A percentile compares a stretch with the other conserved stretches of the same genome.
Evolutionary conservation across 306 rosid genomes (phyloP).

Genomic region (Astragalus glycyphyllos): DNA sequence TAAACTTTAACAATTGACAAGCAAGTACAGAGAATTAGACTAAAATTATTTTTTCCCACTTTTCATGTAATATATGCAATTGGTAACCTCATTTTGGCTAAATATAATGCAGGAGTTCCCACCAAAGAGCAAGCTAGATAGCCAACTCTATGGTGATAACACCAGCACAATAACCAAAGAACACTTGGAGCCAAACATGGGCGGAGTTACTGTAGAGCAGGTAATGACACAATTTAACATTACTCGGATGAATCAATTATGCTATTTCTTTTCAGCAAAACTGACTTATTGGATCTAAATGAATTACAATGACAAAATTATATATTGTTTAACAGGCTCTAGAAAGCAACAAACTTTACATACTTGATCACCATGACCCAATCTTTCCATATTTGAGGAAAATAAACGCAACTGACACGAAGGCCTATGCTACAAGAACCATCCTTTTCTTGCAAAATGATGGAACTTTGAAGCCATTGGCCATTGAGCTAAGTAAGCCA

Average conservation of each 20-base stretch:
- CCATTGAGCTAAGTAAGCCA: conserved; percentile 68
- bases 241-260: neutral
- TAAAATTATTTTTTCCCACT: neutral
- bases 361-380: conserved; percentile 73
- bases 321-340: conserved; percentile 57
- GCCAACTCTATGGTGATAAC: conserved; percentile 57
- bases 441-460: conserved; percentile 63
- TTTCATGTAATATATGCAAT: neutral
- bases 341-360: conserved; percentile 55
- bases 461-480: conserved; percentile 83
- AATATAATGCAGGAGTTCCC: conserved; percentile 62
- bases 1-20: neutral
- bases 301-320: neutral
- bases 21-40: neutral
- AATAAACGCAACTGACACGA: conserved; percentile 52
- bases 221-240: conserved; percentile 28
- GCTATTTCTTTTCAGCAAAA: neutral
- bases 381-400: conserved; percentile 62
- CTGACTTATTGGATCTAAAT: neutral
- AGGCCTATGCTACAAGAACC: conserved; percentile 69
- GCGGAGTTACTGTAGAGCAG: conserved; percentile 54
- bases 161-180: conserved; percentile 56
- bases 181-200: conserved; percentile 47
- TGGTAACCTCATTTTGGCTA: neutral
- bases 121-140: conserved; percentile 67